Base-by-base conservation (phyloP, 352 stramenopile genomes). In the Phytophthora capsici region DNA sequence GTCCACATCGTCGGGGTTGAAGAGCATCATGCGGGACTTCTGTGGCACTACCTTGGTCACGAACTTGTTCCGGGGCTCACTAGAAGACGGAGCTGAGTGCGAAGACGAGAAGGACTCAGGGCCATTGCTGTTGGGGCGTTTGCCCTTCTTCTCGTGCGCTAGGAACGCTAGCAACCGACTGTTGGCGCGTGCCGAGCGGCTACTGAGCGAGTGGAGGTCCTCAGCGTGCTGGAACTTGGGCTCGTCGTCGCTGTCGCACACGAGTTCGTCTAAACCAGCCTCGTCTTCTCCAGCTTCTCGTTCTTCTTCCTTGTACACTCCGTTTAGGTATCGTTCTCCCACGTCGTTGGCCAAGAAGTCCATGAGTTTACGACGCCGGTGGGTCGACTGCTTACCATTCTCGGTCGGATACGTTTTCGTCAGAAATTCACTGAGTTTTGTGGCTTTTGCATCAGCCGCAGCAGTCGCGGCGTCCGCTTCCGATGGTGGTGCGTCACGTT, bases 291-390 rank as follows among this genome's bases (percentile, higher is more conserved):
- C 63, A 10, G 57, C 67, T 17, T 72, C 80, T 16, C 62, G 75
- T 17, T 80, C 69, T 22, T 92, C 80, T 6, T 90, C 80, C 46
- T 85, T 66, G 67, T 92, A 92, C n/a, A 92, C 79, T 17, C 72
- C 78, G 26, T 92, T 72, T 5, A 92, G 57, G 60, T 92, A 92
- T 6, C 77, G 61, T 56, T 92, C 83, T 10, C 78, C 78, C n/a
- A 88, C 64, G 50, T 92, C 83, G n/a, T 77, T 86, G 28, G 83
- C 83, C 7, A 92, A 60, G 49, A 92, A 92, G 67, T 92, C 83
- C 19, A 92, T 71, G 28, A 92, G 61, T 57, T 92, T 92, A 48
- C 73, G 87, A 50, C 78, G 73, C 6, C 79, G 60, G 34, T 83
- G 77, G 48, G 84, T 59, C 22, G 67, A 59, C 30, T 70, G 44